These are phyloP conservation scores for Tuber indicum DNA, from an alignment of 495 filamentous ascomycete species.

Conservation along the genomic window DNA sequence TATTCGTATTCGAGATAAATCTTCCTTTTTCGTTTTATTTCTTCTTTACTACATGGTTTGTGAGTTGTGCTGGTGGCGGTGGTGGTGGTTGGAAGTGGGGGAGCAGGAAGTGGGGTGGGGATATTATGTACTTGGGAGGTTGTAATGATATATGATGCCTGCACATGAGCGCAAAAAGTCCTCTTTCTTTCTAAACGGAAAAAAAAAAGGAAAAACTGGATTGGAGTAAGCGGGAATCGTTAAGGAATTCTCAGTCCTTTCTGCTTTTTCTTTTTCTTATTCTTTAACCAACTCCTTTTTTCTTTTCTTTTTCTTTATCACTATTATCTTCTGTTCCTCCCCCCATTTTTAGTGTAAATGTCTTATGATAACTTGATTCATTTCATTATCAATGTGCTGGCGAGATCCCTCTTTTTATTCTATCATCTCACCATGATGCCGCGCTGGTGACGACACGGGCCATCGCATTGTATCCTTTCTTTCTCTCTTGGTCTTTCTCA, in stretches of 20 bases:
- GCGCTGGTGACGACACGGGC: background rate
- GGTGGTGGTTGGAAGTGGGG: background rate
- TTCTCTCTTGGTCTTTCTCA: background rate
- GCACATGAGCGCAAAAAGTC: background rate
- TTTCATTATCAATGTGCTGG: background rate
- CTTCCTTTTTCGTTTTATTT: background rate
- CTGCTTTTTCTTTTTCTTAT: background rate
- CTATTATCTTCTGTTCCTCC: background rate
- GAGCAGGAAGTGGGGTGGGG: background rate
- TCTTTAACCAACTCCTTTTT: background rate
- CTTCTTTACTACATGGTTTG: background rate
- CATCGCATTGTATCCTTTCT: background rate
- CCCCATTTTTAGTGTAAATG: background rate
- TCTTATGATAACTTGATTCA: conserved; percentile 1
- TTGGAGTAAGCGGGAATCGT: background rate
- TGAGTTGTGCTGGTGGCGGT: background rate
- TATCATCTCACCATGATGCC: background rate
- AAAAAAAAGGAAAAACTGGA: background rate
- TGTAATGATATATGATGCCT: conserved; percentile 4
- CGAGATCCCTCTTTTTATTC: background rate
- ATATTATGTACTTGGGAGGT: background rate
- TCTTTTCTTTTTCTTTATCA: background rate
- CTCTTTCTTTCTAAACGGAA: background rate
- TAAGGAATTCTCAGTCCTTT: background rate
- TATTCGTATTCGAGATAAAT: conserved; percentile 34